Evolutionary conservation across 805 yeast genomes (phyloP), one percentile per base, ranked within the genome.

Genomic region (Myxozyma sirexii): DNA sequence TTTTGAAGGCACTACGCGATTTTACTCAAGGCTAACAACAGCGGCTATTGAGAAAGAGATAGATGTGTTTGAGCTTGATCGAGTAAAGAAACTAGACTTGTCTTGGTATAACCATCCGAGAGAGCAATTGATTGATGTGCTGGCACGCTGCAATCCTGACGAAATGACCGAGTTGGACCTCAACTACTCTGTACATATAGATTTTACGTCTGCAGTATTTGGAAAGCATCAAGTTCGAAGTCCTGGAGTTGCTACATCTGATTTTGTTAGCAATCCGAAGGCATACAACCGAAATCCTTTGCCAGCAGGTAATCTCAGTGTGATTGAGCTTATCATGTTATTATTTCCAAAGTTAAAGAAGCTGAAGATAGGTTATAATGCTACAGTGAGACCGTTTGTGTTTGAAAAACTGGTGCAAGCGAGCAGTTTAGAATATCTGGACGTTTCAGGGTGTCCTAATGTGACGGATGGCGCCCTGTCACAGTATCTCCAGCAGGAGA

Each of bases 401-500:
- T 46, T 46, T 31, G 50, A 46, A 15, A 33, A 31, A 15, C 27
- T 46, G 26, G 24, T 41, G 2, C n/a, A 5, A 4, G 50, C 50
- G 13, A 46, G 12, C 8, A 31, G 21, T 12, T 27, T 46, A n/a
- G 50, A 46, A 19, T 29, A 31, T 12, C 26, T 46, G 5, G 50
- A 46, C 26, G 33, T 46, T 17, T 46, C 50, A 17, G 50, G 50
- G 4, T 46, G 41, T 4, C 50, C 50, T 17, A 46, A 46, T 31
- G 50, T 41, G 26, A 46, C 50, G n/a, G 50, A 46, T 17, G n/a
- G 13, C 1, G 50, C 50, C 1, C 41, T 46, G 10, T 4, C 41
- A 15, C 21, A n/a, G 23, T 46, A 31, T 31, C 12, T 46, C 17
- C 10, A n/a, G 6, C 17, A 13, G 21, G 27, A n/a, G 3, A 4